Base-by-base conservation (phyloP, 2,329 filamentous ascomycete species). In the Podosphaera aphanis region DNA sequence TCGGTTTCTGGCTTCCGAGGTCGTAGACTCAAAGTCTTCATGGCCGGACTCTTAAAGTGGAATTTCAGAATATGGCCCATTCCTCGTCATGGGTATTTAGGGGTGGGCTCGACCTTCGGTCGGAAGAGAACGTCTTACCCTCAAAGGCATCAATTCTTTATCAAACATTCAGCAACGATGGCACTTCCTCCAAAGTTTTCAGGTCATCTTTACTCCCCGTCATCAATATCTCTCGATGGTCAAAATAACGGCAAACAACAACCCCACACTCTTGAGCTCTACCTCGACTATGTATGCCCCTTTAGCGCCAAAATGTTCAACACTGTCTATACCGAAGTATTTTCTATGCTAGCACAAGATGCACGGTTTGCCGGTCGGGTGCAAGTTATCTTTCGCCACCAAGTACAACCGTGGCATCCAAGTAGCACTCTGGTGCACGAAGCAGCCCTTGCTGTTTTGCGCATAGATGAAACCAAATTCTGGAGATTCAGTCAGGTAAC, bases 361-460 rank as follows among this genome's bases (percentile, higher is more conserved):
- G n/a, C 11, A 5, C 75, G 76, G 55, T 76, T 80, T 51, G 55
- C 64, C 20, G 50, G 49, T 49, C 69, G 68, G 49, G 64, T 93
- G 2, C 70, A 81, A 55, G 68, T 93, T 54, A 73, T 95, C 57
- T 83, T 94, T 68, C 79, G 86, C 43, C 86, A 88, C 60, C 85
- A 93, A 60, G 74, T 94, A 56, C 85, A 93, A 65, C 84, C 85
- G 13, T 93, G 88, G 88, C 86, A 95, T 64, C 88, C 88, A 1
- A 84, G 80, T 18, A 85, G 76, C 36, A 85, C 80, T 5, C 69
- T 85, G 10, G 68, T 73, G 47, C 83, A 88, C 65, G 88, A 95
- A 69, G 81, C 85, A 27, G 86, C 68, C 2, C 71, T 84, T 27
- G 88, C 85, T 2, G 83, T 94, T 1, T 69, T 88, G 53, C 72